A percentile compares a stretch with the other conserved stretches of the same genome.
Evolutionary conservation across 495 filamentous ascomycete genomes (phyloP).

Genomic region (Sphaerosporella brunnea): DNA sequence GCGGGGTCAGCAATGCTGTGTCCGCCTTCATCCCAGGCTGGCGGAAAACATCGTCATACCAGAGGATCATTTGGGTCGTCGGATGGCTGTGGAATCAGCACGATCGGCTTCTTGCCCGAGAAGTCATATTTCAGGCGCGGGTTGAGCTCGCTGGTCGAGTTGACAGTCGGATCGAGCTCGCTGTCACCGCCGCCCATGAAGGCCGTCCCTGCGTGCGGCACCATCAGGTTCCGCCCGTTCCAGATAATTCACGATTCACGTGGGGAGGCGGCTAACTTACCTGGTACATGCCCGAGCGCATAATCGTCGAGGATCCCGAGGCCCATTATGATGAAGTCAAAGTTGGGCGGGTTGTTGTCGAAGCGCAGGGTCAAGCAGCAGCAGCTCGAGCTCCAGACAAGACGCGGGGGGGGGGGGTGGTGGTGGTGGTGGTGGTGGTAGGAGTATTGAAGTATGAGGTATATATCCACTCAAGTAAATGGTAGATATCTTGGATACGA

Average conservation of each 20-base stretch:
- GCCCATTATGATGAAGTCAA: no score
- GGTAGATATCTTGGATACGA: no score
- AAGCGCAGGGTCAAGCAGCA: neutral
- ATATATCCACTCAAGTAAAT: neutral
- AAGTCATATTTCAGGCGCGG: constrained; percentile 53
- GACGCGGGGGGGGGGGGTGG: neutral
- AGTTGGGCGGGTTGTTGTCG: no score
- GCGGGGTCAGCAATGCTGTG: neutral
- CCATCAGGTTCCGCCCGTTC: no score
- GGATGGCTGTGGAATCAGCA: constrained; percentile 63
- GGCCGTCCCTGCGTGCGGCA: constrained; percentile 19
- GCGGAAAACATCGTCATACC: no score
- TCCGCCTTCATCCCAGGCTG: neutral
- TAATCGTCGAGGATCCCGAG: constrained; percentile 58
- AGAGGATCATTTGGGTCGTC: constrained; percentile 67
- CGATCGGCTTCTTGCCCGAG: constrained; percentile 45
- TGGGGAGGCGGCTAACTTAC: constrained; percentile 30
- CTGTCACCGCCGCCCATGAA: constrained; percentile 34
- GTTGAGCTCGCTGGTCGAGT: constrained; percentile 25
- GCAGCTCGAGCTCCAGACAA: neutral
- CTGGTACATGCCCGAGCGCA: constrained; percentile 50
- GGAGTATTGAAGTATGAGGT: neutral
- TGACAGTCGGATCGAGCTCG: constrained; percentile 27
- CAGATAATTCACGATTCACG: no score
- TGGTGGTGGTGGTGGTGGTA: neutral